Conservation (phyloP, 2,329 filamentous ascomycete genomes). For the Zymoseptoria ardabiliae region DNA sequence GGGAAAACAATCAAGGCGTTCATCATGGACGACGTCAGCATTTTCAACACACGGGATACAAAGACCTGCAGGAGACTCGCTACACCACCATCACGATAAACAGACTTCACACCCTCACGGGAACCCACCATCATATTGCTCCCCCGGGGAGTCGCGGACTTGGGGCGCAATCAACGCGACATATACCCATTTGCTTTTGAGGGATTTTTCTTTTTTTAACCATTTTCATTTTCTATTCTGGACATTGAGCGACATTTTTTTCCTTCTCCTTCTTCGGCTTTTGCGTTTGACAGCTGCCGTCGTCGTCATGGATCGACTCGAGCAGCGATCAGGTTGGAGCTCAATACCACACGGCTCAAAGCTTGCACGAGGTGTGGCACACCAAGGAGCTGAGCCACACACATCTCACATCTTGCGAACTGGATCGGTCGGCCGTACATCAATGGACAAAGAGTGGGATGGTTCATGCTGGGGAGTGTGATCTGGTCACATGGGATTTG, state of each 20-base stretch:
- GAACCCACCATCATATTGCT: constrained; percentile 1
- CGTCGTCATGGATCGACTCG: not conserved
- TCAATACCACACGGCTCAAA: not conserved
- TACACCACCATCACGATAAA: constrained; percentile 8
- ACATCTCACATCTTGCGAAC: not conserved
- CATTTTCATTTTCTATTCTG: not conserved
- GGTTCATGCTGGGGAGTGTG: too few species aligned
- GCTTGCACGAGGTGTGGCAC: not conserved
- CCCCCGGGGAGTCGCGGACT: constrained; percentile 1
- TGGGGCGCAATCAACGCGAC: constrained; percentile 17
- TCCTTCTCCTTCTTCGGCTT: not conserved
- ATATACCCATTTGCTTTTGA: constrained; percentile 19
- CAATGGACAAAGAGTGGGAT: not conserved
- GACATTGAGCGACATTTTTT: not conserved
- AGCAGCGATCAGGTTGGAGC: not conserved
- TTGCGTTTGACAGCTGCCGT: not conserved
- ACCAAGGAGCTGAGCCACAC: not conserved
- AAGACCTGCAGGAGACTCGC: not conserved
- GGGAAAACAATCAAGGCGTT: not conserved
- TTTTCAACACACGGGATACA: not conserved
- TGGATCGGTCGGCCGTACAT: not conserved
- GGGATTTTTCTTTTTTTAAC: not conserved
- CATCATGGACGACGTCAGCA: constrained; percentile 7
- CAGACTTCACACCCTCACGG: constrained; percentile 20
- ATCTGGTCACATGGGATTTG: not conserved